phyloP scores from a whole-genome alignment of 768 basidiomycete species.

The Panus rudis region DNA sequence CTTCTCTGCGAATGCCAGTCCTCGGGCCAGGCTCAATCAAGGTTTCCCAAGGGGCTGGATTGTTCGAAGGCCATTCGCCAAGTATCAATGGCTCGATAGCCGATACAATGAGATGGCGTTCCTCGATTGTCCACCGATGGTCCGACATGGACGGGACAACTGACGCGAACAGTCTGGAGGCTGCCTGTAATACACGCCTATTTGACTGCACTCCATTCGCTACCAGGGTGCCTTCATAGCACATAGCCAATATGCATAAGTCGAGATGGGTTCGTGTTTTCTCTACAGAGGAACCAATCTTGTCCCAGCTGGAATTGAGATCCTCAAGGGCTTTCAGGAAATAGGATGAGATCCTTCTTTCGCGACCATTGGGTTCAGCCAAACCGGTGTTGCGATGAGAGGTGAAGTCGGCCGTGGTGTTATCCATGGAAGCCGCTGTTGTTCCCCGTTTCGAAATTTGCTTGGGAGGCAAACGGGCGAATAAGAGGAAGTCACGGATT shows the following conservation, averaged over 20 bases:
- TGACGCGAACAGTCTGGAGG: constrained; percentile 43
- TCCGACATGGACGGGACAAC: constrained; percentile 34
- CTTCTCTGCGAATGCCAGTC: constrained; percentile 59
- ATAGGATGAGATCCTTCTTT: constrained; percentile 55
- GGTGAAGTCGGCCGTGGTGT: neutral
- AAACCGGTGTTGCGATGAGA: constrained; percentile 22
- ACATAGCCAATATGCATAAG: constrained; percentile 53
- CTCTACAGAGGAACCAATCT: constrained; percentile 38
- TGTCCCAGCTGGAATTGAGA: constrained; percentile 43
- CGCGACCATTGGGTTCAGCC: constrained; percentile 45
- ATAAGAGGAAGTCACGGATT: constrained; percentile 66
- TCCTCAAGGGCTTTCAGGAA: constrained; percentile 57
- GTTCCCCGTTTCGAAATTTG: neutral
- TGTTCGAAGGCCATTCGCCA: constrained; percentile 24
- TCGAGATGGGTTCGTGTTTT: constrained; percentile 64
- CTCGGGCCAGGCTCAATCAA: constrained; percentile 38
- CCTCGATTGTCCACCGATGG: constrained; percentile 48
- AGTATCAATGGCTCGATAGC: constrained; percentile 60
- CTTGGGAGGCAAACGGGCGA: constrained; percentile 52
- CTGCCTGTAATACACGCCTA: constrained; percentile 53
- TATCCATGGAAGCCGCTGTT: neutral
- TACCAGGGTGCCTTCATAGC: constrained; percentile 60
- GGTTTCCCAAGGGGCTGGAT: constrained; percentile 33
- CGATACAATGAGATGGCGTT: constrained; percentile 58
- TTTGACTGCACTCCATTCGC: constrained; percentile 60